phyloP scores from a whole-genome alignment of 225 moss, liverwort and hornwort species.

The Anthoceros angustus region DNA sequence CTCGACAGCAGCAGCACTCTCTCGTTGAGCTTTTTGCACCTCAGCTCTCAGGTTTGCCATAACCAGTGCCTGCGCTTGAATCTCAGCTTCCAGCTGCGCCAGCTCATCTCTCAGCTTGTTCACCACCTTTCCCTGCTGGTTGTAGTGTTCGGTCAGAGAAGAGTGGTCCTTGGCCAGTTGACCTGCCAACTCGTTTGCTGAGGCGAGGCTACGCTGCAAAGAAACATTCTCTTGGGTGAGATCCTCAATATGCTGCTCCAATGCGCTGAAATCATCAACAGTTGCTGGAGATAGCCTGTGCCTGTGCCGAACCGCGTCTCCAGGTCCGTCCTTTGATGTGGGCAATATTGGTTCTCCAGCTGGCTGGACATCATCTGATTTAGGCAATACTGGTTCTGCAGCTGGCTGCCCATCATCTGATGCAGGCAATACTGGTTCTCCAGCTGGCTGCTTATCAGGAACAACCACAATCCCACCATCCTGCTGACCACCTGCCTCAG shows the following conservation, averaged over 20 bases:
- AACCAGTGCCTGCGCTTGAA: slow-evolving; percentile 51
- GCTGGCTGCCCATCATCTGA: too few relatives aligned
- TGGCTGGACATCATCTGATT: too few relatives aligned
- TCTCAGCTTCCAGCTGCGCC: slow-evolving; percentile 40
- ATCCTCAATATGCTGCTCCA: slow-evolving; percentile 69
- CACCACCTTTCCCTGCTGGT: slow-evolving; percentile 70
- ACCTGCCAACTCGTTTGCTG: slow-evolving; percentile 51
- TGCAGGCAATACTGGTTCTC: too few relatives aligned
- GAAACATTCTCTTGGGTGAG: slow-evolving; percentile 86
- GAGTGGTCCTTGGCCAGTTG: slow-evolving; percentile 69
- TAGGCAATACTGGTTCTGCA: too few relatives aligned
- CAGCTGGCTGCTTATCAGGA: too few relatives aligned
- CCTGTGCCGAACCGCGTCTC: not conserved
- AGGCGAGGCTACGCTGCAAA: slow-evolving; percentile 63
- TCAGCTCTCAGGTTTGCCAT: slow-evolving; percentile 45
- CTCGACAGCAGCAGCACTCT: slow-evolving; percentile 58
- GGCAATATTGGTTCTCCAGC: too few relatives aligned
- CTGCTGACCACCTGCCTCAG: too few relatives aligned
- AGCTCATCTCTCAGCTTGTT: slow-evolving; percentile 61
- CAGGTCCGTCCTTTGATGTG: too few relatives aligned
- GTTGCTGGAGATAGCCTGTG: not conserved
- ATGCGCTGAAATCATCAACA: not conserved
- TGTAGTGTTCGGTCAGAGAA: slow-evolving; percentile 59
- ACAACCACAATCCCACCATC: too few relatives aligned
- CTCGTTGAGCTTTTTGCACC: slow-evolving; percentile 69